Conservation (phyloP, 2,329 filamentous ascomycete species). For the Apiospora rasikravindrae region DNA sequence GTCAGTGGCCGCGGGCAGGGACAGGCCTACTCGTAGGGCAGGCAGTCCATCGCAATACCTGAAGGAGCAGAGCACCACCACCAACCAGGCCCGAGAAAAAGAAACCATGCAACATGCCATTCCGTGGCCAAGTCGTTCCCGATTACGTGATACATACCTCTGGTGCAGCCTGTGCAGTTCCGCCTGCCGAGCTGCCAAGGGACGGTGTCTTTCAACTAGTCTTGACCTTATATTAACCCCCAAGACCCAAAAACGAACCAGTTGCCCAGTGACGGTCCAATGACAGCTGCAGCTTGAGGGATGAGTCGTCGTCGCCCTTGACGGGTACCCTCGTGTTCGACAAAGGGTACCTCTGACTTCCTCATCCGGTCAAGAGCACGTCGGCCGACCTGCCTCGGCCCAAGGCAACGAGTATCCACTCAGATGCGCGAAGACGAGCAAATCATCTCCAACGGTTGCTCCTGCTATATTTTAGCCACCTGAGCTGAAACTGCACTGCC, state of each 20-base stretch:
- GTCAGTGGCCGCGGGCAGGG: background rate
- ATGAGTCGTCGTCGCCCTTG: background rate
- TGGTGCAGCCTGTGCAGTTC: background rate
- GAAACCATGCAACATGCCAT: background rate
- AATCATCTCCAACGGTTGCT: background rate
- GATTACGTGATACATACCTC: background rate
- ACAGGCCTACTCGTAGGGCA: background rate
- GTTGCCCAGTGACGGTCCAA: background rate
- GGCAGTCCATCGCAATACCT: background rate
- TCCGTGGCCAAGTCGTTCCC: background rate
- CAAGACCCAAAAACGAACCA: background rate
- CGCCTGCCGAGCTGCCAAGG: background rate
- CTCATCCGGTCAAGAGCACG: background rate
- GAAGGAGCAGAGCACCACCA: background rate
- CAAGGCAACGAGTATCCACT: background rate
- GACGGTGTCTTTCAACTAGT: background rate
- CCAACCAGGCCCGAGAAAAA: background rate
- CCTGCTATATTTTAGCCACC: background rate
- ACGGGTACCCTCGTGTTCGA: background rate
- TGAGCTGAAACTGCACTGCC: slow-evolving; percentile 11
- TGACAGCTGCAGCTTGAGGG: background rate
- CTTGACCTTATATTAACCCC: slow-evolving; percentile 9
- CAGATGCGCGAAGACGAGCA: background rate
- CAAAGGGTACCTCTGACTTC: background rate
- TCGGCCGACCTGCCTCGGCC: background rate